Conservation (phyloP, 2,329 filamentous ascomycete genomes). For the Trichoderma atroviride region DNA sequence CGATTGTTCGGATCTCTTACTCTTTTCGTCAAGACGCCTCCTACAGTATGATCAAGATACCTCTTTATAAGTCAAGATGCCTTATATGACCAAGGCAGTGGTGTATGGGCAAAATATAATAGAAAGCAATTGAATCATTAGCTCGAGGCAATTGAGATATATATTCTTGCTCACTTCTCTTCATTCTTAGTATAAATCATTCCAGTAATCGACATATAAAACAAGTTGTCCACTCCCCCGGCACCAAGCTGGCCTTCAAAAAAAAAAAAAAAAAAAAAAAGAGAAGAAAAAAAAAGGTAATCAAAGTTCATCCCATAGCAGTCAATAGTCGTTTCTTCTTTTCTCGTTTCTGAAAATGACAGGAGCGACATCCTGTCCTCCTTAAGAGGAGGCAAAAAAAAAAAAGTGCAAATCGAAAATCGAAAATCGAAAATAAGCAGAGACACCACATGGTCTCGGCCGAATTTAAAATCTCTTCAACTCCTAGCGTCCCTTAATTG, state of each 20-base stretch:
- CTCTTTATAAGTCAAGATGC: too few species aligned
- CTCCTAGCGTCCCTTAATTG: slow-evolving; percentile 36
- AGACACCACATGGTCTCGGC: slow-evolving; percentile 32
- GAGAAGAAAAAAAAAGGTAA: background rate
- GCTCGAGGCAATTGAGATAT: background rate
- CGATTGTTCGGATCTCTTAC: background rate
- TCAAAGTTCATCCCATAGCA: slow-evolving; percentile 15
- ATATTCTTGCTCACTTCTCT: slow-evolving; percentile 15
- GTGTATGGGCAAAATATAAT: background rate
- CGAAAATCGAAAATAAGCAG: background rate
- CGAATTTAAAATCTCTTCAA: slow-evolving; percentile 36
- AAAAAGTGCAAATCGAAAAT: slow-evolving; percentile 1
- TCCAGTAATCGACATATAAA: slow-evolving; percentile 19
- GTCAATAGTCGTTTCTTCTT: slow-evolving; percentile 24
- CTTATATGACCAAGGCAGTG: background rate
- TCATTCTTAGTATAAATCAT: slow-evolving; percentile 24
- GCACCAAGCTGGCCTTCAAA: slow-evolving; percentile 9
- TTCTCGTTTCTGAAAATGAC: slow-evolving; percentile 19
- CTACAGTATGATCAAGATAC: too few species aligned
- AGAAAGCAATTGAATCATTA: background rate
- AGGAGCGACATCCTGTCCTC: slow-evolving; percentile 14
- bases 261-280: background rate
- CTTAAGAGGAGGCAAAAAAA: slow-evolving; percentile 3
- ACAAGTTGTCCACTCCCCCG: background rate
- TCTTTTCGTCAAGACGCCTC: background rate